phyloP scores from a whole-genome alignment of 805 yeast species.

The Nadsonia fulvescens region DNA sequence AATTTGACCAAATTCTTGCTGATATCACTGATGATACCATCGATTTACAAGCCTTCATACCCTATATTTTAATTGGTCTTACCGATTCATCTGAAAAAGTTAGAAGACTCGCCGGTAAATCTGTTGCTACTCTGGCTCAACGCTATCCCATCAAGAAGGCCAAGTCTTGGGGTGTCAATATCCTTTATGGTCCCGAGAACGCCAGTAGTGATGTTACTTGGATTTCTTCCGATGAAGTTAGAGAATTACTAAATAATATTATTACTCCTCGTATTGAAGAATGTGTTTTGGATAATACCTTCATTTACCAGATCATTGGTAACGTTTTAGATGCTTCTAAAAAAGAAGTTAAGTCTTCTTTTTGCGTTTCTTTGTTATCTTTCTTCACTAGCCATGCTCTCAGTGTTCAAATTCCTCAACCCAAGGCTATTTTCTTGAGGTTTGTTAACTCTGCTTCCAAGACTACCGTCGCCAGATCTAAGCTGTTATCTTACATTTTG shows the following conservation, averaged over 20 bases:
- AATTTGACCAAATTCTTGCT: constrained; percentile 6
- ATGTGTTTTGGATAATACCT: constrained; percentile 31
- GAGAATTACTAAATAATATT: constrained; percentile 21
- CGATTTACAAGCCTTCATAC: constrained; percentile 21
- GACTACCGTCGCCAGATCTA: constrained; percentile 20
- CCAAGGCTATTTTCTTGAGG: constrained; percentile 35
- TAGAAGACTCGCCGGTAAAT: constrained; percentile 14
- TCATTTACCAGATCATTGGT: constrained; percentile 18
- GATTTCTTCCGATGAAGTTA: constrained; percentile 46
- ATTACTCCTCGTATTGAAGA: constrained; percentile 24
- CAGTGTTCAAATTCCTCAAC: constrained; percentile 29
- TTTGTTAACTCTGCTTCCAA: constrained; percentile 25
- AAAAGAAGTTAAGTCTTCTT: constrained; percentile 8
- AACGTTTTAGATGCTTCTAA: constrained; percentile 1
- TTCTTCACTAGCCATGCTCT: constrained; percentile 56
- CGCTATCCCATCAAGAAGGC: constrained; percentile 11
- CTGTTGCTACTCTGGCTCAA: constrained; percentile 10
- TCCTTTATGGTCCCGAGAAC: constrained; percentile 35
- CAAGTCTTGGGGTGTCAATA: constrained; percentile 17
- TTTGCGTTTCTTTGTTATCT: constrained; percentile 23
- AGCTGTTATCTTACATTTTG: constrained; percentile 27
- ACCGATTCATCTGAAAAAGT: constrained; percentile 18
- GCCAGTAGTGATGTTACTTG: constrained; percentile 31
- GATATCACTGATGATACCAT: constrained; percentile 1
- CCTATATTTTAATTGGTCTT: constrained; percentile 17